Evolutionary conservation across 1,139 yeast species (phyloP).

Genomic region (Suhomyces yuchorum): DNA sequence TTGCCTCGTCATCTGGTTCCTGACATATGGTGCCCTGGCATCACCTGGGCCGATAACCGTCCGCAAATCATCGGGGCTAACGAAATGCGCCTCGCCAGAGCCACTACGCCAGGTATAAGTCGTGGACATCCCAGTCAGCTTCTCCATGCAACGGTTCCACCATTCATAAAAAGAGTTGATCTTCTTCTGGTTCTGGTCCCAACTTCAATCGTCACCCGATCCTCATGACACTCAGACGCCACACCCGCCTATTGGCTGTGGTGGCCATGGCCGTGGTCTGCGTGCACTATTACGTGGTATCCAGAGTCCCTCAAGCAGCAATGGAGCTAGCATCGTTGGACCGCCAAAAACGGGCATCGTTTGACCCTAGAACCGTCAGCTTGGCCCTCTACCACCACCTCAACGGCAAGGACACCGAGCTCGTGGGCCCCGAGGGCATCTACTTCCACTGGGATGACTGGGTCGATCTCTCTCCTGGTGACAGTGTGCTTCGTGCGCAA

Average conservation of each 20-base stretch:
- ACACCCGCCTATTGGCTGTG: background rate
- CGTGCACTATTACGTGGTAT: conserved; percentile 1
- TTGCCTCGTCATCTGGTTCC: background rate
- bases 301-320: conserved; percentile 23
- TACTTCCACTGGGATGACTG: conserved; percentile 50
- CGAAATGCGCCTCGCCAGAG: background rate
- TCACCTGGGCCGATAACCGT: background rate
- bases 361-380: conserved; percentile 35
- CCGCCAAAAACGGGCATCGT: conserved; percentile 25
- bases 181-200: background rate
- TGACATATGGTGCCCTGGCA: background rate
- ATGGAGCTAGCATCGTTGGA: conserved; percentile 29
- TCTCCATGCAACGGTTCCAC: background rate
- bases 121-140: background rate
- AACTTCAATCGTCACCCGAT: background rate
- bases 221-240: conserved; percentile 1
- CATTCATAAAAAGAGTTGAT: background rate
- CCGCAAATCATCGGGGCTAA: background rate
- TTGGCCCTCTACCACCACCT: conserved; percentile 23
- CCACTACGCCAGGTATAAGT: background rate
- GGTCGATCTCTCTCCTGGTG: conserved; percentile 36
- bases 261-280: background rate
- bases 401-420: conserved; percentile 10
- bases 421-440: conserved; percentile 26
- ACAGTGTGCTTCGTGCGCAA: conserved; percentile 23